Base-by-base conservation (phyloP, 345 rosid species). In the Gossypium australe region DNA sequence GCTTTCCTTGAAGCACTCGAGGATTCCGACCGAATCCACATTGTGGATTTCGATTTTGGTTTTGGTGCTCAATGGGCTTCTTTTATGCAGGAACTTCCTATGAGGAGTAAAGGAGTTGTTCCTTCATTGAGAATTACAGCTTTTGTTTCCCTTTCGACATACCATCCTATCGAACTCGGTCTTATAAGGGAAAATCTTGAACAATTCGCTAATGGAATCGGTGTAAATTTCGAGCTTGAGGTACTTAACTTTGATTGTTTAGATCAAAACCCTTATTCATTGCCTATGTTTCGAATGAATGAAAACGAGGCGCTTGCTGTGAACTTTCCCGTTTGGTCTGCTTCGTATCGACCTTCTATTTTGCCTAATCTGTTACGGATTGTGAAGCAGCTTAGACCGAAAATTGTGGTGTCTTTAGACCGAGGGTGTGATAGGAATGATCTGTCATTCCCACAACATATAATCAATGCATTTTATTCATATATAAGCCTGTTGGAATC, bases 11-110 rank as follows among this genome's bases (percentile, higher is more conserved):
- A 87, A 73, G 85, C 88, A 48, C 76, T 87, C 18, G 78, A 71
- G 7, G 80, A 74, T 75, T 77, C 83, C 55, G 84, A 80, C 60
- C 75, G 70, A 62, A 87, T 87, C 43, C 88, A 87, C 74, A 83
- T 87, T 68, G 74, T 87, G 48, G 90, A 87, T 64, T 87, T 87
- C 67, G 90, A 85, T 80, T 81, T 87, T 72, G 88, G 86, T 13
- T 81, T 81, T 76, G 90, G 90, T 65, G 90, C 84, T 76, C 90
- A 87, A 55, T 87, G 90, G 90, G 90, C 90, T 77, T 87, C 88
- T 27, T 85, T 87, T 73, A 87, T 87, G 88, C 88, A 85, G 76
- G 89, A 86, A 75, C 87, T 86, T 74, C 80, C 88, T 9, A 66
- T 79, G 73, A 79, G 80, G 80, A 77, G 76, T 72, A 79, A 82